Evolutionary conservation across 179 eudicot genomes (phyloP).

Genomic region (Sideroxylon spinosum): DNA sequence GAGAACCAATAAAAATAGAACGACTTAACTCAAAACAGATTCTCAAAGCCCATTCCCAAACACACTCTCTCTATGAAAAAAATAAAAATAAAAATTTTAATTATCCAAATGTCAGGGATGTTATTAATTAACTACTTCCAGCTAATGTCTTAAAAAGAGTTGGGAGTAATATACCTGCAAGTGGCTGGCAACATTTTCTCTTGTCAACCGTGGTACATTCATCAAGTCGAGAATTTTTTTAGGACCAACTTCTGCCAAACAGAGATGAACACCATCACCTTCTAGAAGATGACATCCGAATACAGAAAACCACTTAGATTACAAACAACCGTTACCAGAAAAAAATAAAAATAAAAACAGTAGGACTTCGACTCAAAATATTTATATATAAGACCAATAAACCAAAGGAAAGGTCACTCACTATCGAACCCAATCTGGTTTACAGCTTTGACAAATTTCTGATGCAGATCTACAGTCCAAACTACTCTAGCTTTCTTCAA

Average conservation of each 20-base stretch:
- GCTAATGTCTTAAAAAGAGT: conserved; percentile 4
- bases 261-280: conserved; percentile 19
- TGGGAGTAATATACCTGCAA: conserved; percentile 63
- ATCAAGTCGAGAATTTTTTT: conserved; percentile 91
- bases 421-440: conserved; percentile 90
- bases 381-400: neutral
- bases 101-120: too few relatives aligned
- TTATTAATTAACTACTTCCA: neutral
- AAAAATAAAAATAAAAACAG: neutral
- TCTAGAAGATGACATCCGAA: conserved; percentile 4
- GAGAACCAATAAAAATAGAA: neutral
- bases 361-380: neutral
- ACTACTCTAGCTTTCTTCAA: conserved; percentile 85
- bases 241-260: conserved; percentile 85
- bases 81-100: neutral
- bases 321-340: neutral
- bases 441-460: conserved; percentile 92
- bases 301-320: conserved; percentile 6
- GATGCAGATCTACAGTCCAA: conserved; percentile 92
- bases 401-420: conserved; percentile 35
- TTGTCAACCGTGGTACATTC: conserved; percentile 89
- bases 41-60: neutral
- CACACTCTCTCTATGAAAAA: neutral
- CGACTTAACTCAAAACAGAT: neutral
- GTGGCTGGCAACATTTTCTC: conserved; percentile 99